Conservation (phyloP, 106 monocot species). For the Dioscorea zingiberensis region DNA sequence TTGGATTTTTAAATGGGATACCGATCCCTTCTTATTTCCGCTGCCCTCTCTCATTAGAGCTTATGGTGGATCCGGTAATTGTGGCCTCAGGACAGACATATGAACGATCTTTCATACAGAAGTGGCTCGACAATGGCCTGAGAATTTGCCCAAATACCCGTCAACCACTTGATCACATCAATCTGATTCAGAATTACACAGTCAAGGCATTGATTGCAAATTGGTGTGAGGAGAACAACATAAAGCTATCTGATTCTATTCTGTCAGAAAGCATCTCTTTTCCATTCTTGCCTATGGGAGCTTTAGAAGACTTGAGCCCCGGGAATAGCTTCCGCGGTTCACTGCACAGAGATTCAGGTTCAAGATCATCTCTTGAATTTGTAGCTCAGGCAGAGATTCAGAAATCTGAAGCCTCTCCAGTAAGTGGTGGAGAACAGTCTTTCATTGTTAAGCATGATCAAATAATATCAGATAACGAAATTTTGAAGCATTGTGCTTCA, state of each 20-base stretch:
- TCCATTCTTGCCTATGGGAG: neutral
- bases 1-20: conserved; percentile 43
- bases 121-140: conserved; percentile 80
- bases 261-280: neutral
- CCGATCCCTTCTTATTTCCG: conserved; percentile 62
- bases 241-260: conserved; percentile 18
- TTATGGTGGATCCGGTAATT: conserved; percentile 88
- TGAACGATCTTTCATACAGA: conserved; percentile 76
- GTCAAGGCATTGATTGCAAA: conserved; percentile 71
- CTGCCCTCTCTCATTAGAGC: conserved; percentile 67
- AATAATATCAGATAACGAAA: conserved; percentile 8
- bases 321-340: conserved; percentile 18
- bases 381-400: conserved; percentile 10
- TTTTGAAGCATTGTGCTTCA: conserved; percentile 4
- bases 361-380: conserved; percentile 20
- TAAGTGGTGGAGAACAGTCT: conserved; percentile 15
- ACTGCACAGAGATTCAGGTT: conserved; percentile 14
- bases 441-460: conserved; percentile 6
- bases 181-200: conserved; percentile 69
- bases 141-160: conserved; percentile 71
- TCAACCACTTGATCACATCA: conserved; percentile 51
- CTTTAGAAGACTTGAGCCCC: neutral
- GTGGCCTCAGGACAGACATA: conserved; percentile 84
- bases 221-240: conserved; percentile 67
- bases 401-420: conserved; percentile 30